Conservation (phyloP, 2,329 filamentous ascomycete genomes). For the Alternaria brassicae region DNA sequence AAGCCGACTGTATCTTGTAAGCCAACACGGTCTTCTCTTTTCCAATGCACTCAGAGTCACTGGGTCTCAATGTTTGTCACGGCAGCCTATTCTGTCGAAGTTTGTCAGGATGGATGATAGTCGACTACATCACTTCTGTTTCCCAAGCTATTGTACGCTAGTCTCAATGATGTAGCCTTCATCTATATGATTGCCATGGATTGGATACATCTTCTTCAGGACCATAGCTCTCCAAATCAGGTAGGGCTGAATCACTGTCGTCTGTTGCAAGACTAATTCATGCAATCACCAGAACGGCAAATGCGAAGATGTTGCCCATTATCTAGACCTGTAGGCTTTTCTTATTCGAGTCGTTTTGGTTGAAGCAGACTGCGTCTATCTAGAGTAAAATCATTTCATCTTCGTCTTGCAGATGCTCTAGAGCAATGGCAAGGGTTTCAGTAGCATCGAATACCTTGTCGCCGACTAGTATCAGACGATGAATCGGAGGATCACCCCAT, state of each 20-base stretch:
- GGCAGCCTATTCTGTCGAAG: too few relatives aligned
- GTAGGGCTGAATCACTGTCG: neutral
- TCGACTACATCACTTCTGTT: constrained; percentile 52
- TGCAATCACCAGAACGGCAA: neutral
- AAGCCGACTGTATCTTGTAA: too few relatives aligned
- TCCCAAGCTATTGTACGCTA: too few relatives aligned
- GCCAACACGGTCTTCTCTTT: too few relatives aligned
- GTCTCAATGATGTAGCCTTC: too few relatives aligned
- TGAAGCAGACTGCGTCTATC: neutral
- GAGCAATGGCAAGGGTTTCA: neutral
- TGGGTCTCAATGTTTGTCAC: too few relatives aligned
- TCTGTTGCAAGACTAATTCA: neutral
- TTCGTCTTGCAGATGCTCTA: neutral
- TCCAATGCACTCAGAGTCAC: too few relatives aligned
- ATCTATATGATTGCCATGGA: too few relatives aligned
- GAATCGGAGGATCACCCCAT: neutral
- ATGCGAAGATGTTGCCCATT: neutral
- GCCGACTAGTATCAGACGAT: neutral
- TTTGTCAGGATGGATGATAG: too few relatives aligned
- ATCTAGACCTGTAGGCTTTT: neutral
- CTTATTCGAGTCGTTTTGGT: neutral
- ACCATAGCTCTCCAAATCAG: neutral
- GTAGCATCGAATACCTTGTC: neutral
- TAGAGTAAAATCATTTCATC: neutral
- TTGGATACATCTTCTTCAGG: neutral